Base-by-base conservation (phyloP, 2,329 filamentous ascomycete species). In the Hymenoscyphus linearis region DNA sequence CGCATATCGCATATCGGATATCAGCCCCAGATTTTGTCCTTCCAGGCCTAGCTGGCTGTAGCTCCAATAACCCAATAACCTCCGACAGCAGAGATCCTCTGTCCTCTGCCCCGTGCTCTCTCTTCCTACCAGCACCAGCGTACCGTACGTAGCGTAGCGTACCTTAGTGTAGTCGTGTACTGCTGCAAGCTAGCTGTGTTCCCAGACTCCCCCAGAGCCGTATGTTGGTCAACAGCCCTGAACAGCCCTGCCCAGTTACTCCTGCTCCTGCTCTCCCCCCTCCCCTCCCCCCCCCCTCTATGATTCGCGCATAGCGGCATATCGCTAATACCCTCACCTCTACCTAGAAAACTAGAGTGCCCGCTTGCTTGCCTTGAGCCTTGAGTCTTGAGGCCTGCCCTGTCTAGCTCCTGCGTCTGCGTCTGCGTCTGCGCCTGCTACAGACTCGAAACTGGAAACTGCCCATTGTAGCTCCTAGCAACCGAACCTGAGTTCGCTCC, bases 251-350 rank as follows among this genome's bases (percentile, higher is more conserved):
- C n/a, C n/a, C n/a, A n/a, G n/a, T n/a, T n/a, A n/a, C n/a, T n/a
- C n/a, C n/a, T 60, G 59, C 44, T 27, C 3, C 53, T 57, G 54
- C 53, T 47, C 31, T 34, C 31, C 54, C n/a, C n/a, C n/a, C n/a
- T n/a, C n/a, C n/a, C n/a, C n/a, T n/a, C n/a, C n/a, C n/a, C n/a
- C n/a, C n/a, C n/a, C n/a, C 52, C 36, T 18, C 14, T 26, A 35
- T 55, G 50, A 50, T 57, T 60, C 52, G 55, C 59, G 59, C 59
- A 60, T 56, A 60, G 58, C 52, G 52, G 58, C 52, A 59, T 47
- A 47, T 47, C 40, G 40, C 40, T 47, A 18, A 25, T 47, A 47
- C n/a, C 40, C 40, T 47, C 40, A 47, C 40, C 12, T 22, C 12
- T n/a, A n/a, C n/a, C n/a, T n/a, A n/a, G n/a, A n/a, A n/a, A n/a